Conservation (phyloP, 1,284 basidiomycete species). For the Marasmius tenuissimus region DNA sequence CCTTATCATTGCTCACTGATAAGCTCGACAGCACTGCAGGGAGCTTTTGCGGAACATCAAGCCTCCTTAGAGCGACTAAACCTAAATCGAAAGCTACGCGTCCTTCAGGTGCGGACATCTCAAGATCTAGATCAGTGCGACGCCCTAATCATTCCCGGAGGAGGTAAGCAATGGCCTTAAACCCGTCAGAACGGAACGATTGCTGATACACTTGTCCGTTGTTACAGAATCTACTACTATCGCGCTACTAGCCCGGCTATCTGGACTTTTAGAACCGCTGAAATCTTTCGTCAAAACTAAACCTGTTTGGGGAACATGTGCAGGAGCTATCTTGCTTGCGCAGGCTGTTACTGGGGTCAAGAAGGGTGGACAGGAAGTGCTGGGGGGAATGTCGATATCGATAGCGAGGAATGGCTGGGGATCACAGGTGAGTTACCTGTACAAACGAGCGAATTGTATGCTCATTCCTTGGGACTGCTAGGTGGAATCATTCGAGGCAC, state of each 20-base stretch:
- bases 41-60: conserved; percentile 91
- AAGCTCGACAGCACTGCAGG: conserved; percentile 78
- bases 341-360: conserved; percentile 76
- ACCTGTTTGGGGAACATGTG: conserved; percentile 96
- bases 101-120: conserved; percentile 74
- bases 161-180: conserved; percentile 47
- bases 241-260: conserved; percentile 78
- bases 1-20: background rate
- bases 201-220: too few relatives aligned
- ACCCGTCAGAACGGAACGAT: background rate
- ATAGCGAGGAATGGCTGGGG: conserved; percentile 92
- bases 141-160: conserved; percentile 91
- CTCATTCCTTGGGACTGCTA: conserved; percentile 26
- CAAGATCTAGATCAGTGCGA: conserved; percentile 79
- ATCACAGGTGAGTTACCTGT: conserved; percentile 54
- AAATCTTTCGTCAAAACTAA: conserved; percentile 66
- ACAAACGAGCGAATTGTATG: background rate
- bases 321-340: conserved; percentile 91
- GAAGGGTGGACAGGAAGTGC: conserved; percentile 84
- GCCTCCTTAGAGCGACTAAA: conserved; percentile 62
- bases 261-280: conserved; percentile 81
- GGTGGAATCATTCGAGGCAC: conserved; percentile 90
- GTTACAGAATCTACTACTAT: conserved; percentile 88
- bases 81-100: conserved; percentile 42
- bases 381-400: conserved; percentile 81